Percentiles rank a stretch among this genome's conserved stretches.
Conservation (phyloP, 169 alveolate genomes). For the Babesia gibsoni region DNA sequence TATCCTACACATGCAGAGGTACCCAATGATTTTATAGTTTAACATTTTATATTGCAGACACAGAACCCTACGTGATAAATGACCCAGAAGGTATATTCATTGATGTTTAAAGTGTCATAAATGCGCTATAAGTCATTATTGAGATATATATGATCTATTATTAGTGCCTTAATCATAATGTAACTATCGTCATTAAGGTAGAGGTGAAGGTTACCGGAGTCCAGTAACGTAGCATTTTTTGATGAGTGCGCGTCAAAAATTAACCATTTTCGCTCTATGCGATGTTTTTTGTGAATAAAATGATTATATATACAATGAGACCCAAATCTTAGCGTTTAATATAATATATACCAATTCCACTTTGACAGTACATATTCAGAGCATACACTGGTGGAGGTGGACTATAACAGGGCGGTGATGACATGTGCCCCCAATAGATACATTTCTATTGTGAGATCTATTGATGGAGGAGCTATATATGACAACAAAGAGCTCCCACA, state of each 20-base stretch:
- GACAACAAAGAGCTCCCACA: not conserved
- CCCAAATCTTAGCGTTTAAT: no score
- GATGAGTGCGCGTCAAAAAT: no score
- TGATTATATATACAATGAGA: no score
- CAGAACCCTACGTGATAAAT: constrained; percentile 4
- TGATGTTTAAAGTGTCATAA: no score
- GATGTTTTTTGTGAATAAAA: no score
- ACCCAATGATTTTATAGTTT: not conserved
- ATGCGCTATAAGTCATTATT: no score
- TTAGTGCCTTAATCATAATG: not conserved
- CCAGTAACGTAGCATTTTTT: no score
- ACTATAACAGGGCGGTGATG: constrained; percentile 9
- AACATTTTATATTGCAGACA: constrained; percentile 2
- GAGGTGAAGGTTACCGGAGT: no score
- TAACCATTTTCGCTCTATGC: no score
- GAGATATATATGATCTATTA: not conserved
- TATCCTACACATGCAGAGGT: constrained; percentile 42
- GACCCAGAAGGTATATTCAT: constrained; percentile 2
- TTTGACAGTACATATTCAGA: no score
- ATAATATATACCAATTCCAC: no score
- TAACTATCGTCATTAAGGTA: constrained; percentile 7
- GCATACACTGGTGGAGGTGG: no score
- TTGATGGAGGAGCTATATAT: not conserved
- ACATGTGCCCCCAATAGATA: constrained; percentile 4
- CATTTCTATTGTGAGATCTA: constrained; percentile 6